Percentiles rank a stretch among this genome's conserved stretches.
These are phyloP conservation scores for Thalassiosira oceanica DNA, from an alignment of 352 stramenopile genomes.

Conservation along the genomic window DNA sequence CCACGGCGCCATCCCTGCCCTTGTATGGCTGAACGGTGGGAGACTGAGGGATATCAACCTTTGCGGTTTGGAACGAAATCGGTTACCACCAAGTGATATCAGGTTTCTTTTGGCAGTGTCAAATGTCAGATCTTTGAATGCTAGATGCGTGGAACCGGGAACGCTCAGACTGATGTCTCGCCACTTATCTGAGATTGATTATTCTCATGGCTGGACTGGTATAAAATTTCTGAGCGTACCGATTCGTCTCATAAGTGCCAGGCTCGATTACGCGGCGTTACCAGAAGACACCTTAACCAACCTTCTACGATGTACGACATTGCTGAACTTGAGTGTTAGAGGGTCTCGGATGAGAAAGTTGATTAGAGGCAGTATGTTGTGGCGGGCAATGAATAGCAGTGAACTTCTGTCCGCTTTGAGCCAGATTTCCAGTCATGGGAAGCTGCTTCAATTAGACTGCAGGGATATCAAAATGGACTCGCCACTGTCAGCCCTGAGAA, in stretches of 20 bases:
- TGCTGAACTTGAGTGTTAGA: not conserved
- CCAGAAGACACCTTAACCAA: conserved; percentile 8
- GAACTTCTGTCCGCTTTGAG: conserved; percentile 4
- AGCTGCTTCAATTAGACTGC: conserved; percentile 26
- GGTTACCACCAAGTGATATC: not conserved
- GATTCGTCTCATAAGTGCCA: no score
- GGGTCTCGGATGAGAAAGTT: conserved; percentile 2
- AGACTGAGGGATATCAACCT: conserved; percentile 14
- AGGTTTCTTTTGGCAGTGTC: not conserved
- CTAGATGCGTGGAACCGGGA: not conserved
- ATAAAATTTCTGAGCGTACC: not conserved
- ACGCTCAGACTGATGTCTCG: not conserved
- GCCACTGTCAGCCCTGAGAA: conserved; percentile 1
- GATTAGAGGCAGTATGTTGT: conserved; percentile 7
- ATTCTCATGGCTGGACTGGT: no score
- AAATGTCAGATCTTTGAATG: not conserved
- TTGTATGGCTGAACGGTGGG: conserved; percentile 30
- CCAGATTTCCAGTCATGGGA: not conserved
- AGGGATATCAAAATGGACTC: conserved; percentile 15
- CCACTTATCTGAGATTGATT: not conserved
- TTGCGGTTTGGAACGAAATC: not conserved
- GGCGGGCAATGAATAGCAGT: conserved; percentile 15
- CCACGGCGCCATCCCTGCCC: conserved; percentile 5
- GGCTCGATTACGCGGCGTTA: no score
- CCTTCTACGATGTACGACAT: not conserved